These are phyloP conservation scores for Cardamine resedifolia DNA, from an alignment of 345 rosid genomes.

Conservation along the genomic window DNA sequence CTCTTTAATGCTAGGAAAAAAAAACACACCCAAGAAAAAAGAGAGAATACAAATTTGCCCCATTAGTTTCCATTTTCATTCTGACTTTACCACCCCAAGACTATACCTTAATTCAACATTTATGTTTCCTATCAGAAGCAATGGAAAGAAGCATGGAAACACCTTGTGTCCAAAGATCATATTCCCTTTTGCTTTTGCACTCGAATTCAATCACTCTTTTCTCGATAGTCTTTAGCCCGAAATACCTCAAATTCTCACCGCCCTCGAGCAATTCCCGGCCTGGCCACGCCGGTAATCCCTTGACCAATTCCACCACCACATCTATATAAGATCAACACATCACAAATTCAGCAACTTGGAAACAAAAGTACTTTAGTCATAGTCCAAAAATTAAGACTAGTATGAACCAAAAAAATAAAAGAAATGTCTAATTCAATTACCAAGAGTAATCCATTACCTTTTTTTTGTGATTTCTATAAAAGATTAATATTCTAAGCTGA, in stretches of 20 bases:
- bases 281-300: slow-evolving; percentile 71
- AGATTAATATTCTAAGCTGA: slow-evolving; percentile 7
- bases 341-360: background rate
- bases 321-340: slow-evolving; percentile 42
- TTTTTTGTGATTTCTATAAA: background rate
- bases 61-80: slow-evolving; percentile 7
- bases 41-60: background rate
- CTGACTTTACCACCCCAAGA: slow-evolving; percentile 13
- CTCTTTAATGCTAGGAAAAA: background rate
- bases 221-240: slow-evolving; percentile 56
- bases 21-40: slow-evolving; percentile 1
- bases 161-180: slow-evolving; percentile 81
- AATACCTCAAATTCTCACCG: slow-evolving; percentile 68
- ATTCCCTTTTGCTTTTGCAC: slow-evolving; percentile 72
- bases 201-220: slow-evolving; percentile 74
- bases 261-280: slow-evolving; percentile 73
- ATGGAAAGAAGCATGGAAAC: slow-evolving; percentile 63
- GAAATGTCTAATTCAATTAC: background rate
- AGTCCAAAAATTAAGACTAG: background rate
- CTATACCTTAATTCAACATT: slow-evolving; percentile 39
- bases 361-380: background rate
- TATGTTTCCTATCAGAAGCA: slow-evolving; percentile 48
- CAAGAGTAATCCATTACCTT: background rate
- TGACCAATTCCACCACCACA: slow-evolving; percentile 61
- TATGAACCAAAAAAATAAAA: slow-evolving; percentile 9